A percentile compares a stretch with the other conserved stretches of the same genome.
Conservation (phyloP, 2,329 filamentous ascomycete species). For the Trichoderma pleuroti region DNA sequence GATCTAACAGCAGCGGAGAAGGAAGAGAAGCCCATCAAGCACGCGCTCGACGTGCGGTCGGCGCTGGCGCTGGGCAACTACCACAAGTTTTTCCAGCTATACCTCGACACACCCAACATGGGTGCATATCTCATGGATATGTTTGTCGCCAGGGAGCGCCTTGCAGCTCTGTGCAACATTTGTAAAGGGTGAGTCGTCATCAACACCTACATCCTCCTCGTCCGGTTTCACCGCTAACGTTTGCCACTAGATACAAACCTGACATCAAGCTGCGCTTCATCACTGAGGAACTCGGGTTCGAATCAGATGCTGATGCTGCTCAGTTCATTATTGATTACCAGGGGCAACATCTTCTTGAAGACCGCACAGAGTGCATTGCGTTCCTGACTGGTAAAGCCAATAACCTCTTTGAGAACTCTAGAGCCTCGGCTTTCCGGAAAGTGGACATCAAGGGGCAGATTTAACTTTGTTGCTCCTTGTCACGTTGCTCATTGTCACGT, state of each 20-base stretch:
- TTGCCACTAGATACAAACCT: conserved; percentile 72
- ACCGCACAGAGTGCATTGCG: conserved; percentile 68
- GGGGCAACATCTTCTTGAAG: conserved; percentile 71
- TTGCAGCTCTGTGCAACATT: conserved; percentile 85
- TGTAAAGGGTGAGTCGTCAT: conserved; percentile 78
- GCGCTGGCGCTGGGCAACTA: conserved; percentile 92
- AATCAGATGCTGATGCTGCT: conserved; percentile 83
- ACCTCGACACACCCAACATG: conserved; percentile 93
- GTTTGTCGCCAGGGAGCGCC: conserved; percentile 91
- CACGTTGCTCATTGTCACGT: conserved; percentile 1
- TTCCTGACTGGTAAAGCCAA: conserved; percentile 73
- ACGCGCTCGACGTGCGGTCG: conserved; percentile 87
- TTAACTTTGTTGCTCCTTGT: conserved; percentile 42
- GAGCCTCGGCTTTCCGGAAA: conserved; percentile 70
- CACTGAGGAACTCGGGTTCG: conserved; percentile 93
- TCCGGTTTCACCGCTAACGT: conserved; percentile 42
- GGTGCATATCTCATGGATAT: conserved; percentile 98
- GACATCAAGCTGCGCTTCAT: conserved; percentile 86
- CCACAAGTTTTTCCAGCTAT: conserved; percentile 96
- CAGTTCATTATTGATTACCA: conserved; percentile 84
- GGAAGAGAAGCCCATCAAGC: conserved; percentile 75
- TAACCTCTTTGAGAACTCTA: conserved; percentile 69
- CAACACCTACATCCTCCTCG: neutral
- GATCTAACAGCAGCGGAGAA: conserved; percentile 99
- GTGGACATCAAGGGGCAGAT: conserved; percentile 99